These are phyloP conservation scores for Chenopodium formosanum DNA, from an alignment of 148 eudicot genomes.

Conservation along the genomic window DNA sequence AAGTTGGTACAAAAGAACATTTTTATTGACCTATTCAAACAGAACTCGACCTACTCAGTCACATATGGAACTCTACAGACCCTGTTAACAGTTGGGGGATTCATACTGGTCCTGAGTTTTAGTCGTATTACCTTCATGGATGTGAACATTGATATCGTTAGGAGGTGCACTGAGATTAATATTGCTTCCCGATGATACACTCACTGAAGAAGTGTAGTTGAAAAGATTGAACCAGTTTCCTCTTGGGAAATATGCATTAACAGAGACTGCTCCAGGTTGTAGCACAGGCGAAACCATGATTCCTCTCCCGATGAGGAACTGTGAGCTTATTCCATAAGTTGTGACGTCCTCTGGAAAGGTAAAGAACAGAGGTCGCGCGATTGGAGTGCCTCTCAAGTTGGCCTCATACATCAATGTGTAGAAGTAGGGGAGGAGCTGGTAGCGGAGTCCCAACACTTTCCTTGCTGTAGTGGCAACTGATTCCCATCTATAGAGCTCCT, in stretches of 20 bases:
- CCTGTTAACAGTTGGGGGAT: background rate
- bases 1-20: background rate
- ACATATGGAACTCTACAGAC: background rate
- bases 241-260: conserved; percentile 41
- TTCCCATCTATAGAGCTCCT: conserved; percentile 56
- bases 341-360: conserved; percentile 40
- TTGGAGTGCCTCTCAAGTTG: conserved; percentile 43
- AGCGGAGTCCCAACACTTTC: conserved; percentile 52
- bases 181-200: conserved; percentile 18
- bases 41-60: background rate
- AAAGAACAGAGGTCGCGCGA: conserved; percentile 57
- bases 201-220: conserved; percentile 39
- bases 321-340: conserved; percentile 41
- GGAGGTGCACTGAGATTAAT: conserved; percentile 40
- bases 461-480: conserved; percentile 48
- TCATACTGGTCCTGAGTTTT: background rate
- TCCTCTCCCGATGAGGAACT: conserved; percentile 53
- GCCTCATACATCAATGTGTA: conserved; percentile 58
- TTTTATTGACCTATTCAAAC: background rate
- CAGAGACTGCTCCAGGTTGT: conserved; percentile 28
- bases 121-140: conserved; percentile 37
- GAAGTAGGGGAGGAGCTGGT: conserved; percentile 50
- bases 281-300: conserved; percentile 58
- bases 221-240: conserved; percentile 59
- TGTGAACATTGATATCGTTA: conserved; percentile 48